Conservation (phyloP, 2,329 filamentous ascomycete genomes). For the Neopestalotiopsis sp. region DNA sequence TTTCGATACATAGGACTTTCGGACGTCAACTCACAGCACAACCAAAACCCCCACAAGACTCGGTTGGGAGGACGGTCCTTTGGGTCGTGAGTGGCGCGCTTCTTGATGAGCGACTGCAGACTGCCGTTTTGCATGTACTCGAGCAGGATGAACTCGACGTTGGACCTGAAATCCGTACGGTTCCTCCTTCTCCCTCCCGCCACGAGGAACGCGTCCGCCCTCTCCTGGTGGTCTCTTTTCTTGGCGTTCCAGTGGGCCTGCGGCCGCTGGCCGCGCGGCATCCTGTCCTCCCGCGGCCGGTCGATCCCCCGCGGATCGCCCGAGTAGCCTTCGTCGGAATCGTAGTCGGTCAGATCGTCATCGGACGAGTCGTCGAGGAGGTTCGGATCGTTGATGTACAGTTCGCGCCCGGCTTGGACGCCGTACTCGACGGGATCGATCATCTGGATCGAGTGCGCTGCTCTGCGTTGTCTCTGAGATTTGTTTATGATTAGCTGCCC, state of each 20-base stretch:
- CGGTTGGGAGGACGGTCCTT: background rate
- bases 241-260: background rate
- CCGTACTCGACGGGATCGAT: background rate
- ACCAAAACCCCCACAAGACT: slow-evolving; percentile 6
- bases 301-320: background rate
- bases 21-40: background rate
- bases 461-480: background rate
- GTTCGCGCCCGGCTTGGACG: background rate
- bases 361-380: background rate
- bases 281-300: background rate
- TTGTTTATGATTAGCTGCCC: background rate
- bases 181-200: background rate
- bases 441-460: background rate
- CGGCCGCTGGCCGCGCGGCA: background rate
- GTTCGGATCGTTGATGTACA: background rate
- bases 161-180: background rate
- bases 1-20: background rate
- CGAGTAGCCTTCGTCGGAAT: background rate
- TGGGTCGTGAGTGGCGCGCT: background rate
- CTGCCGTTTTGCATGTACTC: slow-evolving; percentile 6
- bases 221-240: background rate
- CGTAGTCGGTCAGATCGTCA: background rate
- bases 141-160: background rate
- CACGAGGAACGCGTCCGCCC: background rate
- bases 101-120: background rate